Evolutionary conservation across 2,329 filamentous ascomycete species (phyloP).

Genomic region (Paradendryphiella salina): DNA sequence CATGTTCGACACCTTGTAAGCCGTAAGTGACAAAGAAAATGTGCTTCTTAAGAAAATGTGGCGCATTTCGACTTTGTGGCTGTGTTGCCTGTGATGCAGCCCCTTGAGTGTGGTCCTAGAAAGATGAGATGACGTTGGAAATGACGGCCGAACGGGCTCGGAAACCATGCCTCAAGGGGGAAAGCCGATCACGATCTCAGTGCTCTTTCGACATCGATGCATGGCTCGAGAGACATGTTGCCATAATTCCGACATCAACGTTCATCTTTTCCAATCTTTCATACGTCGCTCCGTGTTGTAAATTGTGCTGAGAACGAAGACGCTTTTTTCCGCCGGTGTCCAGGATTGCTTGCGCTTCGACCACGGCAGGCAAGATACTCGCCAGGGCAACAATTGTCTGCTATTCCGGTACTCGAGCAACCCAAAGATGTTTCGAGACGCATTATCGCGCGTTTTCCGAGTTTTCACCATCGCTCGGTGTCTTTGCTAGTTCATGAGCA

Average conservation of each 20-base stretch:
- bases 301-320: too few species aligned
- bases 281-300: background rate
- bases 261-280: background rate
- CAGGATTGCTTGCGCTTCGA: background rate
- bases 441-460: too few species aligned
- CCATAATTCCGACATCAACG: background rate
- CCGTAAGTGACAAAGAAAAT: too few species aligned
- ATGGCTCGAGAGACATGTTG: background rate
- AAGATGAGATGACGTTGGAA: conserved; percentile 4
- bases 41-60: too few species aligned
- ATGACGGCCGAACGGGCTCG: background rate
- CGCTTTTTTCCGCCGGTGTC: background rate
- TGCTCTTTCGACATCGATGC: background rate
- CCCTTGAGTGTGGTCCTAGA: background rate
- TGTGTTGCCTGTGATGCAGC: background rate
- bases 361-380: background rate
- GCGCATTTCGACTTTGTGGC: background rate
- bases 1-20: too few species aligned
- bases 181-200: background rate
- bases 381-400: too few species aligned
- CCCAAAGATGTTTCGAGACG: too few species aligned
- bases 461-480: too few species aligned
- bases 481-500: too few species aligned
- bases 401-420: too few species aligned
- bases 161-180: conserved; percentile 8